Conservation (phyloP, 2,329 filamentous ascomycete species). For the Ustulina deusta region DNA sequence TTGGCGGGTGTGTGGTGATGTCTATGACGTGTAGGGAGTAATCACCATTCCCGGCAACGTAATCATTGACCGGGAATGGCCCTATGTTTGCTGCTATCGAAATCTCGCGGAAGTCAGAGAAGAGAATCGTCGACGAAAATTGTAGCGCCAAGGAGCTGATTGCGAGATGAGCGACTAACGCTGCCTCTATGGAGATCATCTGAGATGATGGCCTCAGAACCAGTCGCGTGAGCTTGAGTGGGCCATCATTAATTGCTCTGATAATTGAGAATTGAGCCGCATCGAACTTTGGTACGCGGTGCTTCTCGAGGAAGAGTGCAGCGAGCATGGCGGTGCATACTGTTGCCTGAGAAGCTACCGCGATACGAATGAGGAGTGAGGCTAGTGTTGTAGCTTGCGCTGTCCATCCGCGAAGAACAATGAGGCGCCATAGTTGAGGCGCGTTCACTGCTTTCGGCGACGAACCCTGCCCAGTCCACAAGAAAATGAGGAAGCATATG, state of each 20-base stretch:
- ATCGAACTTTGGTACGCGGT: background rate
- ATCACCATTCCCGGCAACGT: background rate
- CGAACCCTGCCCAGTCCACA: slow-evolving; percentile 6
- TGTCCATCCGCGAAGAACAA: background rate
- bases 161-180: background rate
- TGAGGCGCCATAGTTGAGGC: background rate
- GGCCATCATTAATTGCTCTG: slow-evolving; percentile 3
- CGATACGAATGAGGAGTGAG: background rate
- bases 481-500: slow-evolving; percentile 5
- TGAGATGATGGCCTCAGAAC: background rate
- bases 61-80: background rate
- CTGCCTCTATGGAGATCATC: background rate
- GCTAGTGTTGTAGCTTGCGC: slow-evolving; percentile 12
- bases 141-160: background rate
- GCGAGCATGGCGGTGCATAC: slow-evolving; percentile 10
- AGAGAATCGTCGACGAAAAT: slow-evolving; percentile 8
- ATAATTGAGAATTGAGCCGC: slow-evolving; percentile 2
- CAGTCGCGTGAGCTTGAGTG: background rate
- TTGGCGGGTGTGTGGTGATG: background rate
- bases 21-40: background rate
- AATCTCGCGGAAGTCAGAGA: slow-evolving; percentile 2
- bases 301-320: slow-evolving; percentile 6
- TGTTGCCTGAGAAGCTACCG: background rate
- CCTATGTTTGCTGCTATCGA: background rate
- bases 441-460: background rate